Base-by-base conservation (phyloP, 2,329 filamentous ascomycete species). In the Diaporthe sp. region DNA sequence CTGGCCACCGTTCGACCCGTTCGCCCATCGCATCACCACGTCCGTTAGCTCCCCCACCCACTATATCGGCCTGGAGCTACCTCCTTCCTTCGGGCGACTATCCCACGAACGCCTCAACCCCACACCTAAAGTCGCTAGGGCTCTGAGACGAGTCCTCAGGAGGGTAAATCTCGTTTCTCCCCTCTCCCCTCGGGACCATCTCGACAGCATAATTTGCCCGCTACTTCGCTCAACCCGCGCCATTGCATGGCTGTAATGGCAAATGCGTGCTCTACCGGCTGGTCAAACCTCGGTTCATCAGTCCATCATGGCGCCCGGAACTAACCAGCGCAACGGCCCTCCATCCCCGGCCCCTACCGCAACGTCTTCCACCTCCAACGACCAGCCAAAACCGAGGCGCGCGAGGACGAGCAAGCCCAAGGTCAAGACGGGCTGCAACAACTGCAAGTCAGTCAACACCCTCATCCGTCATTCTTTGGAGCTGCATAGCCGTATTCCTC, bases 371-470 rank as follows among this genome's bases (percentile, higher is more conserved):
- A 81, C 81, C 49, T 28, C 73, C 12, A 31, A 37, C 62, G 75
- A 65, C 15, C 39, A 34, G 22, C 75, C 58, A 51, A 51, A 31
- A 46, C 74, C 58, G 65, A 89, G 86, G 80, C 86, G 88, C 71
- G 84, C 84, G 19, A 85, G 89, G 73, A 88, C 85, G 39, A 91
- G 89, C 81, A 89, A 86, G 78, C 89, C 89, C 19, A 92, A 93
- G 81, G 91, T 92, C 77, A 92, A 92, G 84, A 93, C 91, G 1
- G 91, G 91, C 55, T 93, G 92, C 82, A 87, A 86, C 79, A 92
- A 90, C 82, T 93, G 91, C 91, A 93, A 93, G 91, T 93, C 86
- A 82, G 91, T 87, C 73, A 49, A 65, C 71, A 65, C 71, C 39
- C 73, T 69, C 74, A 46, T 68, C 55, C 44, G 19, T 37, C 44